These are phyloP conservation scores for Ogataea thermomethanolica DNA, from an alignment of 805 yeast genomes.

Conservation along the genomic window DNA sequence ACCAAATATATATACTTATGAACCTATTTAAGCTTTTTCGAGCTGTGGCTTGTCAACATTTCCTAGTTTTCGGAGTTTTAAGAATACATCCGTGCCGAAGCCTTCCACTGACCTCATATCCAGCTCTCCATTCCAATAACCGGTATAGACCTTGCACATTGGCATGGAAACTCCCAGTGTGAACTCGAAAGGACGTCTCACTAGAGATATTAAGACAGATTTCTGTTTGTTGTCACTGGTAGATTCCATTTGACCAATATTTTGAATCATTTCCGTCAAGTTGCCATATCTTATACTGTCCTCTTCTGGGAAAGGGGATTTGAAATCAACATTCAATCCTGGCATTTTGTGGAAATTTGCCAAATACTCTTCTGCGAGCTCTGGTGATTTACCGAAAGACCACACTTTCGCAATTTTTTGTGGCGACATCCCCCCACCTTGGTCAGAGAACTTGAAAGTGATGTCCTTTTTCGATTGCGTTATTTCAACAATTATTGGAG, in stretches of 20 bases:
- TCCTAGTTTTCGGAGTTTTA: slow-evolving; percentile 78
- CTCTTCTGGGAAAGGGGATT: slow-evolving; percentile 23
- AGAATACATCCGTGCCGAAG: slow-evolving; percentile 84
- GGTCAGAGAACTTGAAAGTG: slow-evolving; percentile 77
- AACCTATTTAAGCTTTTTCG: slow-evolving; percentile 52
- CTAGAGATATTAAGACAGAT: slow-evolving; percentile 60
- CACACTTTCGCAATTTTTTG: slow-evolving; percentile 63
- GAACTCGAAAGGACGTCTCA: slow-evolving; percentile 68
- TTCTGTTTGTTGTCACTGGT: slow-evolving; percentile 23
- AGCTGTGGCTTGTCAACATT: slow-evolving; percentile 59
- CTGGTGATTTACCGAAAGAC: slow-evolving; percentile 80
- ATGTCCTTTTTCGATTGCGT: slow-evolving; percentile 64
- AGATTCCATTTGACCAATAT: slow-evolving; percentile 33
- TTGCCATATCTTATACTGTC: slow-evolving; percentile 6
- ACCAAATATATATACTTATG: neutral
- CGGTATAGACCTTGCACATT: slow-evolving; percentile 88
- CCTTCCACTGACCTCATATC: slow-evolving; percentile 83
- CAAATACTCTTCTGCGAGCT: slow-evolving; percentile 53
- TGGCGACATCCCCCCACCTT: slow-evolving; percentile 80
- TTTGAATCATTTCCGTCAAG: slow-evolving; percentile 27
- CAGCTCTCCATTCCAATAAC: slow-evolving; percentile 93
- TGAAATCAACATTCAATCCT: slow-evolving; percentile 44
- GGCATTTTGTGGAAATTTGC: slow-evolving; percentile 69
- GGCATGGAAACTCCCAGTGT: slow-evolving; percentile 89
- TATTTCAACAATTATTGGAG: slow-evolving; percentile 76